These are phyloP conservation scores for Lipomyces chichibuensis DNA, from an alignment of 805 yeast genomes.

Conservation along the genomic window DNA sequence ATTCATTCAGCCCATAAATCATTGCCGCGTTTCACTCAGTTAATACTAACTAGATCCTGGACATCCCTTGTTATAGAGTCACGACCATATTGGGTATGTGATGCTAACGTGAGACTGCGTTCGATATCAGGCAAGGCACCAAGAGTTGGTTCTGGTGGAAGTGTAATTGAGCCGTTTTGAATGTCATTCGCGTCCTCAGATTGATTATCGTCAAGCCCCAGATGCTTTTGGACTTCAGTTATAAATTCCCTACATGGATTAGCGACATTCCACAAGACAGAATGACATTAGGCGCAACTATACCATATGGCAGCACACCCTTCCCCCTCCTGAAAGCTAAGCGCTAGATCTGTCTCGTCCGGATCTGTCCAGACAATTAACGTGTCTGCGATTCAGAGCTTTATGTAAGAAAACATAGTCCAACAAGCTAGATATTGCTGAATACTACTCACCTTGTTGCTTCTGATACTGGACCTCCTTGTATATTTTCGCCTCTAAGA, in stretches of 20 bases:
- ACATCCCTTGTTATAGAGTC: conserved; percentile 62
- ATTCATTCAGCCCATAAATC: not conserved
- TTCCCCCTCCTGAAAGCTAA: conserved; percentile 87
- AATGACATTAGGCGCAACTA: not conserved
- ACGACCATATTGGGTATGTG: conserved; percentile 64
- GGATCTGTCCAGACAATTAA: conserved; percentile 90
- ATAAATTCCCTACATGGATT: conserved; percentile 48
- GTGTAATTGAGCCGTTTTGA: conserved; percentile 75
- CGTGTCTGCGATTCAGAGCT: conserved; percentile 56
- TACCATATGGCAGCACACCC: conserved; percentile 80
- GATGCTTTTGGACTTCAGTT: conserved; percentile 34
- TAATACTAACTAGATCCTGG: conserved; percentile 45
- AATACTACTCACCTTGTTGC: conserved; percentile 57
- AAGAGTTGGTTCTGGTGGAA: conserved; percentile 62
- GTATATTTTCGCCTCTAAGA: conserved; percentile 67
- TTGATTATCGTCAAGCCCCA: conserved; percentile 34
- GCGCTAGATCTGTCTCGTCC: conserved; percentile 64
- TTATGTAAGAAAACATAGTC: not conserved
- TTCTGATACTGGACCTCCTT: conserved; percentile 84
- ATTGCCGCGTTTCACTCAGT: not conserved
- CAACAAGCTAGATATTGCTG: not conserved
- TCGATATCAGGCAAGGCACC: conserved; percentile 58
- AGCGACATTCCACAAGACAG: conserved; percentile 47
- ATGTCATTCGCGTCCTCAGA: conserved; percentile 67
- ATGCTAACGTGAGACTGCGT: conserved; percentile 60